Conservation (phyloP, 176 grass and related monocot species). For the Eragrostis nindensis region DNA sequence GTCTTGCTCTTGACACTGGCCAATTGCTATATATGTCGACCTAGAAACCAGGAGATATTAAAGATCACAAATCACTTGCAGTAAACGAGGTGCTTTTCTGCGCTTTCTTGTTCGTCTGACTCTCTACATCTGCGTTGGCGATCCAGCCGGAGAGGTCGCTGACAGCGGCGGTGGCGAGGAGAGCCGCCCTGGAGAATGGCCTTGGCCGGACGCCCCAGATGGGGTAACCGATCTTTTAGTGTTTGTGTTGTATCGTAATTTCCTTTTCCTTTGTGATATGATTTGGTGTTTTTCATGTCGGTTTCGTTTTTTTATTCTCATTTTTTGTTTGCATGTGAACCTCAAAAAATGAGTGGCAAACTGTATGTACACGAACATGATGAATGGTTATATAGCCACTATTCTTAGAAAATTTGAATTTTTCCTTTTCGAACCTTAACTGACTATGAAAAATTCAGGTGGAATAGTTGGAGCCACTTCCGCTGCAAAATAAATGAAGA, state of each 20-base stretch:
- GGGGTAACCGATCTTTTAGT: slow-evolving; percentile 45
- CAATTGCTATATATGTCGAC: slow-evolving; percentile 2
- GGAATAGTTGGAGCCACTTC: slow-evolving; percentile 63
- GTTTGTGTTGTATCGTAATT: neutral
- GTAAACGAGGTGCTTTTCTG: neutral
- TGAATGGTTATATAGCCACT: no score
- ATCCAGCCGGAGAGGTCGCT: neutral
- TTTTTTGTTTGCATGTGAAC: neutral
- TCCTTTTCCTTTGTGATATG: neutral
- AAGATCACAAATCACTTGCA: neutral
- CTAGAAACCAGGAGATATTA: neutral
- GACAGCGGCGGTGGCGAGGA: neutral
- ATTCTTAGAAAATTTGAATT: no score
- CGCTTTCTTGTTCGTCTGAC: neutral
- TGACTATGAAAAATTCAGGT: slow-evolving; percentile 31
- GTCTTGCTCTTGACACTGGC: neutral
- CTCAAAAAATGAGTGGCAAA: neutral
- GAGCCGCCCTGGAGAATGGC: slow-evolving; percentile 32
- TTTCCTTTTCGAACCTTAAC: no score
- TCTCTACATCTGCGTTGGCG: slow-evolving; percentile 5
- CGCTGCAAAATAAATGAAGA: slow-evolving; percentile 42
- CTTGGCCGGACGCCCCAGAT: slow-evolving; percentile 60
- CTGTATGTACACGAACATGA: no score
- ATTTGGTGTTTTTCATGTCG: neutral
- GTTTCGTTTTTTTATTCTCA: neutral